A percentile compares a stretch with the other conserved stretches of the same genome.
Evolutionary conservation across 495 filamentous ascomycete species (phyloP).

Genomic region (Penicillium odoratum): DNA sequence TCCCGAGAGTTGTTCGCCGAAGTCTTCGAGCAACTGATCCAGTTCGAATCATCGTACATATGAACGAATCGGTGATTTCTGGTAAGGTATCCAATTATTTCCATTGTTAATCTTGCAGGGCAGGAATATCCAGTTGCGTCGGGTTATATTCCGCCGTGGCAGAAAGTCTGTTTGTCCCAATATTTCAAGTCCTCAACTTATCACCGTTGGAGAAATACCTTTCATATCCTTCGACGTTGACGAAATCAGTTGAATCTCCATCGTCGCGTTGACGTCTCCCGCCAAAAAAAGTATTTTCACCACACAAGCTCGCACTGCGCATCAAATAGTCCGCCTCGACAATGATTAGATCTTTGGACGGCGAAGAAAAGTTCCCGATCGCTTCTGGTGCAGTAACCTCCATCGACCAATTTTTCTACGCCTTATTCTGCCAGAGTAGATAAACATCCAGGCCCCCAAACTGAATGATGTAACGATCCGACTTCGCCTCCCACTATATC

Average conservation of each 20-base stretch:
- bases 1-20: constrained; percentile 54
- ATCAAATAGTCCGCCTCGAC: constrained; percentile 66
- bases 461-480: constrained; percentile 43
- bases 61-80: constrained; percentile 52
- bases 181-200: constrained; percentile 27
- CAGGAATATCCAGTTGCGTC: constrained; percentile 51
- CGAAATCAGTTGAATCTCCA: constrained; percentile 59
- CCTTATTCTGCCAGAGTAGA: constrained; percentile 55
- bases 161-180: constrained; percentile 35
- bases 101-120: constrained; percentile 57
- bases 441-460: constrained; percentile 52
- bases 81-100: constrained; percentile 65
- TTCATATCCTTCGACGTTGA: constrained; percentile 37
- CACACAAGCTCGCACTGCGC: constrained; percentile 51
- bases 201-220: constrained; percentile 54
- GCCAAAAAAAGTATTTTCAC: constrained; percentile 51
- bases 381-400: constrained; percentile 39
- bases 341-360: constrained; percentile 46
- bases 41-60: constrained; percentile 66
- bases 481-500: constrained; percentile 49
- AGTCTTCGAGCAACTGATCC: constrained; percentile 51
- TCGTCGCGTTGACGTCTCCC: constrained; percentile 66
- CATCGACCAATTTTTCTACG: constrained; percentile 66
- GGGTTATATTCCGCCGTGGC: constrained; percentile 43
- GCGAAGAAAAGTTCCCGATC: constrained; percentile 19